Conservation (phyloP, 345 rosid genomes). For the Rhodamnia argentea region DNA sequence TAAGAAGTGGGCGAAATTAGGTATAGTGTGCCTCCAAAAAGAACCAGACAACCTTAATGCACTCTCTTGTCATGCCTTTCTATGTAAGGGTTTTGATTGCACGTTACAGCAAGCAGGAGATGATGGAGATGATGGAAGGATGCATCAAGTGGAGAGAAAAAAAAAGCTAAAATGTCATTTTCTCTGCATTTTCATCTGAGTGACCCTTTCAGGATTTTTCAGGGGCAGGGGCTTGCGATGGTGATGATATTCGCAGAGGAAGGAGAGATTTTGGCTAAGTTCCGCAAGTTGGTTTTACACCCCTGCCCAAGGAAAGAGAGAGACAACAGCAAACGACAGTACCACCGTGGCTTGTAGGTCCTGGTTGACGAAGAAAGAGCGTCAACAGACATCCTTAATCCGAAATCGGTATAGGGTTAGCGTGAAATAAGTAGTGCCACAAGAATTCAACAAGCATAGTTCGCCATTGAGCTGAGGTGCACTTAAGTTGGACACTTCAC, state of each 20-base stretch:
- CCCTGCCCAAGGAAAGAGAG: neutral
- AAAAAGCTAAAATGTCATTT: neutral
- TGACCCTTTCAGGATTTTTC: neutral
- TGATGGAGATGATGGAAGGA: neutral
- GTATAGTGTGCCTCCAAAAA: neutral
- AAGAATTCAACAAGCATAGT: neutral
- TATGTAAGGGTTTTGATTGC: neutral
- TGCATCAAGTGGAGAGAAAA: neutral
- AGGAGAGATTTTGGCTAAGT: neutral
- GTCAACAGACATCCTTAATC: neutral
- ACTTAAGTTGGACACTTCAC: neutral
- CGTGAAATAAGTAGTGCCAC: too few species aligned
- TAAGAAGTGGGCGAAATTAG: neutral
- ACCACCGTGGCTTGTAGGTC: neutral
- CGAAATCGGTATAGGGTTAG: too few species aligned
- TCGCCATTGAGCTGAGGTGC: neutral
- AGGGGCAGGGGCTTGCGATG: neutral
- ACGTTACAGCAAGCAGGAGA: neutral
- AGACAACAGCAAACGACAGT: neutral
- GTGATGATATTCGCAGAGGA: neutral
- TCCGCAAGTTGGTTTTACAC: neutral
- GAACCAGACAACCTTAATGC: neutral
- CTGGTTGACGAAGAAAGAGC: neutral
- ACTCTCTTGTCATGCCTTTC: neutral
- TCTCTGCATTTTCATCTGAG: neutral